Evolutionary conservation across 352 stramenopile genomes (phyloP).

Genomic region (Phytopythium vexans): DNA sequence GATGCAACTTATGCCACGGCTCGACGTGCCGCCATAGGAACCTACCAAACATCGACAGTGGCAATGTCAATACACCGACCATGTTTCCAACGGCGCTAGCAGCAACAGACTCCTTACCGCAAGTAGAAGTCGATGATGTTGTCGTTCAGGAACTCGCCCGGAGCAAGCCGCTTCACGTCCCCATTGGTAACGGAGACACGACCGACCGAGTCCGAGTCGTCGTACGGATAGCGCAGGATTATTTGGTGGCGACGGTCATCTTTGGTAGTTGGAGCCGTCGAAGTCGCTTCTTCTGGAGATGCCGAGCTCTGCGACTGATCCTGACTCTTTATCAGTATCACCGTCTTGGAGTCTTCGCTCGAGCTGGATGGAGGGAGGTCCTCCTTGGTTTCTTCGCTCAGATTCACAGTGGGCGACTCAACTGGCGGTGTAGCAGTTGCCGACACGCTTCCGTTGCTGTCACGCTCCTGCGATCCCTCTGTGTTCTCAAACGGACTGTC

Average conservation of each 20-base stretch:
- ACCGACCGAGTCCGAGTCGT: constrained; percentile 37
- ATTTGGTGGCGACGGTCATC: constrained; percentile 26
- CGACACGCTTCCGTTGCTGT: neutral
- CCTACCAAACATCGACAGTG: constrained; percentile 11
- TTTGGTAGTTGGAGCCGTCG: neutral
- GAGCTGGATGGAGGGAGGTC: neutral
- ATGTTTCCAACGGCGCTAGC: neutral
- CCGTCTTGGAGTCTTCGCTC: neutral
- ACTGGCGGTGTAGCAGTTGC: neutral
- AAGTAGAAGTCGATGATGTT: constrained; percentile 93
- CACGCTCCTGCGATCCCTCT: constrained; percentile 5
- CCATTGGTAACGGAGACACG: constrained; percentile 77
- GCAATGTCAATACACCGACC: neutral
- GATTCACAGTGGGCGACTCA: neutral
- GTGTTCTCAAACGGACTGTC: constrained; percentile 4
- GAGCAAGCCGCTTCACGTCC: constrained; percentile 86
- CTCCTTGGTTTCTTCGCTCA: constrained; percentile 2
- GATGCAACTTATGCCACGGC: constrained; percentile 48
- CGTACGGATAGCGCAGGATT: constrained; percentile 64
- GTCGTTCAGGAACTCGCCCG: constrained; percentile 93
- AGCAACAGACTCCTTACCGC: constrained; percentile 36
- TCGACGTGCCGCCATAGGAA: constrained; percentile 72
- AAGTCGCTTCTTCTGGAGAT: constrained; percentile 4
- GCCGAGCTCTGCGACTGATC: neutral
- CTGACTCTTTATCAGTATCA: constrained; percentile 6